Base-by-base conservation (phyloP, 441 rosid genomes). In the Breynia disticha region DNA sequence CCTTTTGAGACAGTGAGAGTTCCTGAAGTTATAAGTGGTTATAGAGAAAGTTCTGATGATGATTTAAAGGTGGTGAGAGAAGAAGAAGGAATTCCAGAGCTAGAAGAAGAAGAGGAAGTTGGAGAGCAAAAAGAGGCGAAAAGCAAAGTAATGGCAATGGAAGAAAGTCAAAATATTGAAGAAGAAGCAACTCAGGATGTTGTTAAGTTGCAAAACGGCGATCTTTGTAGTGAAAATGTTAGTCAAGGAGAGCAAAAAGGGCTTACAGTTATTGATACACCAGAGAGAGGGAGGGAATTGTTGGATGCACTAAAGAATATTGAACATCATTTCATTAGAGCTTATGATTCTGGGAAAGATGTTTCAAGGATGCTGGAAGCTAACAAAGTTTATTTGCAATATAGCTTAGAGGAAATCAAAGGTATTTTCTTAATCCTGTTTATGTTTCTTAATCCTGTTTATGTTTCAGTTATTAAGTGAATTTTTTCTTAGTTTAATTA, bases 291-390 rank as follows among this genome's bases (percentile, higher is more conserved):
- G 43, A 80, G 89, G 66, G 94, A 85, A 48, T 73, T 85, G 50
- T 67, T 85, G 66, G 89, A 85, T 49, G 89, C 94, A 16, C 59
- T 85, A 69, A 75, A 63, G 70, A 89, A 80, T 68, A 75, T 85
- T 57, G 83, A 82, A 53, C 83, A 76, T 54, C 72, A 82, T 62
- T 85, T 85, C 58, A 66, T 82, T 32, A 82, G 81, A 69, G 94
- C 94, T 67, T 80, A 69, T 73, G 83, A 80, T 66, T 78, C 83
- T 58, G 89, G 94, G 14, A 85, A 85, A 55, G 87, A 78, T 59
- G 87, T 85, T 0, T 85, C 89, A 32, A 80, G 73, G 65, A 85
- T 82, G 94, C 65, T 85, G 19, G 94, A 85, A 67, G 87, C 80
- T 52, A 85, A 72, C 52, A 72, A 65, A 64, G 67, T 78, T 63